phyloP scores from a whole-genome alignment of 208 protist species.

The Sergeia podlipaevii region DNA sequence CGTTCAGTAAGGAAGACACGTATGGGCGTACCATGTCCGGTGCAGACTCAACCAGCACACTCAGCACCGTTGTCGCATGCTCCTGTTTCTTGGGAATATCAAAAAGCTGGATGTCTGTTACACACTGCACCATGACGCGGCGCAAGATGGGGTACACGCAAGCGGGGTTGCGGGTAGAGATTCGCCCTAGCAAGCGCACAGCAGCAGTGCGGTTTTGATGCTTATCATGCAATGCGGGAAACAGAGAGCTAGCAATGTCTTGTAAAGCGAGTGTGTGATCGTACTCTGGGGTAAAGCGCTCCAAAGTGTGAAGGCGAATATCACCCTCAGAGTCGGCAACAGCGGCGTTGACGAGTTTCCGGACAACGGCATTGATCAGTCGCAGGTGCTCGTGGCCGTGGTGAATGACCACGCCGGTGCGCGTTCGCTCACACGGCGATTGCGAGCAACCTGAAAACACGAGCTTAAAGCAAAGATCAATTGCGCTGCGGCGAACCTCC shows the following conservation, averaged over 20 bases:
- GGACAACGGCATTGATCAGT: conserved; percentile 72
- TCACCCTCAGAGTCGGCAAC: conserved; percentile 87
- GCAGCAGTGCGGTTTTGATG: conserved; percentile 80
- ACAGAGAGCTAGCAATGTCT: conserved; percentile 60
- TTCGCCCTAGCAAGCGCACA: conserved; percentile 74
- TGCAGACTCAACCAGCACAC: conserved; percentile 73
- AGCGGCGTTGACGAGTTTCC: conserved; percentile 76
- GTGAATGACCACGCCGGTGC: conserved; percentile 75
- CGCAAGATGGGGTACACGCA: conserved; percentile 80
- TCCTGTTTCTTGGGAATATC: conserved; percentile 74
- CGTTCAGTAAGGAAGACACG: conserved; percentile 68
- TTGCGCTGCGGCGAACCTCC: conserved; percentile 80
- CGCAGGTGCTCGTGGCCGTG: conserved; percentile 76
- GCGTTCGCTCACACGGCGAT: conserved; percentile 62
- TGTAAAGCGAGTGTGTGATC: conserved; percentile 79
- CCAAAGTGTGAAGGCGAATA: conserved; percentile 82
- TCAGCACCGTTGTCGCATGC: conserved; percentile 71
- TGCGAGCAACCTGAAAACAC: conserved; percentile 75
- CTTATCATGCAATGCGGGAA: conserved; percentile 84
- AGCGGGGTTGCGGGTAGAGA: conserved; percentile 73
- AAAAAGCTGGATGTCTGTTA: conserved; percentile 82
- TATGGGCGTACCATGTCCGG: conserved; percentile 79
- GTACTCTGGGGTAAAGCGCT: conserved; percentile 64
- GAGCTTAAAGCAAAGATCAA: conserved; percentile 88
- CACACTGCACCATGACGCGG: conserved; percentile 80